Evolutionary conservation across 2,329 filamentous ascomycete species (phyloP), one percentile per base, ranked within the genome.

Genomic region (Thermothelomyces thermophilus): DNA sequence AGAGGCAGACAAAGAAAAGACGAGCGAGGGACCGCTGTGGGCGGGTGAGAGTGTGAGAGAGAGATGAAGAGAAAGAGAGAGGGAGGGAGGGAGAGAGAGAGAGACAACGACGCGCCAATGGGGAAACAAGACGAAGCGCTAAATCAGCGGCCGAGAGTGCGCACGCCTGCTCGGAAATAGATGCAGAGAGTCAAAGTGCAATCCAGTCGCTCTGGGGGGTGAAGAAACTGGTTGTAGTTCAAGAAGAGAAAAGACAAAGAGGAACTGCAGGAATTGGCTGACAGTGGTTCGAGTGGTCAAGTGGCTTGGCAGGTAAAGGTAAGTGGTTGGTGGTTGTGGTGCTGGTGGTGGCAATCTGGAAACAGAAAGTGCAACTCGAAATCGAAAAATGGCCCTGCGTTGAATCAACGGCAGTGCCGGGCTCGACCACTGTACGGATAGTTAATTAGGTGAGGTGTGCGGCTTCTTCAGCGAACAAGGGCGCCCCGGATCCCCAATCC

Each of bases 271-370:
- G 10, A 33, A 49, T n/a, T n/a, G 26, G 46, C n/a, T 14, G 37
- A 30, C 36, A 42, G 40, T 13, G 35, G 31, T 28, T 19, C 22
- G 37, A 42, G 37, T 31, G 22, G 24, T 26, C 5, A 37, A 16
- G 24, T 24, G 49, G 28, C 49, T 51, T 51, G 48, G 48, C 48
- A 46, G 40, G 26, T 16, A n/a, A n/a, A n/a, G n/a, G n/a, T 2
- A 13, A 47, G 49, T 42, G 37, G 37, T n/a, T n/a, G n/a, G n/a
- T n/a, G n/a, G n/a, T n/a, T n/a, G n/a, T n/a, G n/a, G n/a, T n/a
- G n/a, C n/a, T n/a, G n/a, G 20, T 33, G 34, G 26, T 5, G 39
- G 39, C 39, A 30, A 41, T 30, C n/a, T 30, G n/a, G 26, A 24
- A 41, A 20, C 26, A 41, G 22, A 28, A 41, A 9, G 24, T 9